Conservation (phyloP, 1,139 yeast genomes). For the Magnusiomyces tetraspermus region DNA sequence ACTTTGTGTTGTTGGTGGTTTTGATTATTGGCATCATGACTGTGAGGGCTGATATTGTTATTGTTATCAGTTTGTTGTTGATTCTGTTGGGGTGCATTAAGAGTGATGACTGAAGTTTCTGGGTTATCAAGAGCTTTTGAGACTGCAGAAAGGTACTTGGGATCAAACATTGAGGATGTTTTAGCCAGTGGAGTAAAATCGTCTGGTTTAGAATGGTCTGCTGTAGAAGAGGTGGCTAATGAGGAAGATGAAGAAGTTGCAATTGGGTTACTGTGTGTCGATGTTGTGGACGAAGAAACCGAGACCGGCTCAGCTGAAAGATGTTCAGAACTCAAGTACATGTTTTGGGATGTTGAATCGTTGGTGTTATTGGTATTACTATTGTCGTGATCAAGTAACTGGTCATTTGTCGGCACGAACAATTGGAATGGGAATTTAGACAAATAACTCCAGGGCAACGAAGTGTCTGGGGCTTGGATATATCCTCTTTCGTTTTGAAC, state of each 20-base stretch:
- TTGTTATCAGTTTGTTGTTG: too few species aligned
- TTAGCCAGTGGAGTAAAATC: not conserved
- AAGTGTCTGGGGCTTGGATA: not conserved
- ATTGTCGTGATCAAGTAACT: not conserved
- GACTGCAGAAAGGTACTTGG: not conserved
- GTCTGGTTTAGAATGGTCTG: not conserved
- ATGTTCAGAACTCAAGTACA: not conserved
- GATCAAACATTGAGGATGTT: not conserved
- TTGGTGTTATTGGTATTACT: too few species aligned
- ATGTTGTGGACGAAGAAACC: not conserved
- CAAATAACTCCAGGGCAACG: not conserved
- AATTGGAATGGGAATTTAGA: not conserved
- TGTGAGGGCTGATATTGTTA: too few species aligned
- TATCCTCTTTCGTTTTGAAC: not conserved
- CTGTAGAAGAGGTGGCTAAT: not conserved
- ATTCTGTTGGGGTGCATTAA: not conserved
- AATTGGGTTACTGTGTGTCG: not conserved
- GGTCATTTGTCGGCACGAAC: not conserved
- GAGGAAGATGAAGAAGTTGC: not conserved
- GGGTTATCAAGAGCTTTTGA: not conserved
- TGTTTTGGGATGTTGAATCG: not conserved
- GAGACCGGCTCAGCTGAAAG: not conserved
- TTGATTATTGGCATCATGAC: too few species aligned
- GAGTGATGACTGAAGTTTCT: not conserved
- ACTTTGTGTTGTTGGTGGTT: not conserved